Evolutionary conservation across 1,139 yeast genomes (phyloP), one percentile per base, ranked within the genome.

Genomic region (Kodamaea fungicola): DNA sequence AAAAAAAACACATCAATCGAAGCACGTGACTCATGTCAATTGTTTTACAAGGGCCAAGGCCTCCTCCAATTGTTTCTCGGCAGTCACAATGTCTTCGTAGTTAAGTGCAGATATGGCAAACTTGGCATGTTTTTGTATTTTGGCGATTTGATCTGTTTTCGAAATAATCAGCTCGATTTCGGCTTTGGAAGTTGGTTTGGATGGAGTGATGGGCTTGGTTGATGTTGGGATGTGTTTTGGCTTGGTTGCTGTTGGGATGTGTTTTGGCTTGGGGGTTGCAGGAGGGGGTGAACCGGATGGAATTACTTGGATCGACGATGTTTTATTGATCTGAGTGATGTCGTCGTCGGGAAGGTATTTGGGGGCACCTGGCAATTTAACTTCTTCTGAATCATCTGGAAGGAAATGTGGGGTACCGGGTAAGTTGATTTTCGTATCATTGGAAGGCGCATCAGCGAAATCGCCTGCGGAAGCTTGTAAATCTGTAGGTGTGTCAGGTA

Each of bases 21-120:
- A 5, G 19, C 19, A 16, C 19, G 19, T 16, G 19, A 16, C 5
- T 5, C 5, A 16, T 5, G 5, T 16, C 19, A 16, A 16, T 16
- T 16, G 19, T 16, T 16, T 16, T 5, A 16, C 19, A 16, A 16
- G 19, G 5, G 19, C 19, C 38, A 90, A 62, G 0, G 96, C 96
- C 22, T 67, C 56, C 29, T 65, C 62, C 30, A 92, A 67, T 59
- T 92, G 95, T n/a, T 62, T 64, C 34, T 83, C 78, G 0, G 97
- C 97, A 0, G 97, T 92, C 4, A 60, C 69, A 32, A 80, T 66
- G 52, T 92, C 98, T 46, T 92, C 97, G 57, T 89, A 92, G 56
- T 89, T 90, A 49, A 92, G 72, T 0, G 98, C 98, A 34, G 96
- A 86, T 7, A 90, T 83, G 3, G 97, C 97, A 59, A 82, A 92